Evolutionary conservation across 352 stramenopile genomes (phyloP).

Genomic region (Blastocystis sp.): DNA sequence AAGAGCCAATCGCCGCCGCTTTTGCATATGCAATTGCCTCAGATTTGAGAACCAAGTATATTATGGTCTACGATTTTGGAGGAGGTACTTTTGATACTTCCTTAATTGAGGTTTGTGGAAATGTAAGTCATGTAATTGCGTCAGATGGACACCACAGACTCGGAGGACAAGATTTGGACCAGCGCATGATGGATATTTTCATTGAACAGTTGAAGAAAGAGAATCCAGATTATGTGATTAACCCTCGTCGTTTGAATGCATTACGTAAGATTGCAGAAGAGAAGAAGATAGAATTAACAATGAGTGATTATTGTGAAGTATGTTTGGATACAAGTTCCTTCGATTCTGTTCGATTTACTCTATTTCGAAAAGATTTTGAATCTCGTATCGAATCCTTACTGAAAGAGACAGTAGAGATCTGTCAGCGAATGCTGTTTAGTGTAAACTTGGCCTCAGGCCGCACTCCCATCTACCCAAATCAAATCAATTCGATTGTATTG

Average conservation of each 20-base stretch:
- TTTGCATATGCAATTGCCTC: constrained; percentile 71
- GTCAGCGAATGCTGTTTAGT: not conserved
- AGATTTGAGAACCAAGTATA: constrained; percentile 74
- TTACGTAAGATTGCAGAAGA: not conserved
- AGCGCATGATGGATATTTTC: constrained; percentile 91
- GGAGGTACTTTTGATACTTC: constrained; percentile 89
- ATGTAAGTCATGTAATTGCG: constrained; percentile 87
- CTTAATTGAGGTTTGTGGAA: constrained; percentile 92
- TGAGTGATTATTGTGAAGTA: constrained; percentile 72
- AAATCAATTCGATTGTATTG: not conserved
- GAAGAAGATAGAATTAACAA: constrained; percentile 72
- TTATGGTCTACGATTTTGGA: constrained; percentile 75
- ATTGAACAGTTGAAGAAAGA: too few species aligned
- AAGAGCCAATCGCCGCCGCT: constrained; percentile 72
- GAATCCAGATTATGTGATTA: not conserved
- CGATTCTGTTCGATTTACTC: not conserved
- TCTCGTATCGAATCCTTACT: not conserved
- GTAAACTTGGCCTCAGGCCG: not conserved
- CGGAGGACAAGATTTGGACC: constrained; percentile 98
- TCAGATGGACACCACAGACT: constrained; percentile 98
- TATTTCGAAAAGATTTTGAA: not conserved
- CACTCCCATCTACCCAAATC: not conserved
- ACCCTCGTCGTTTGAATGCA: not conserved
- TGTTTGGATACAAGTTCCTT: not conserved
- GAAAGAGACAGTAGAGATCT: not conserved